Evolutionary conservation across 352 stramenopile species (phyloP).

Genomic region (Pythium plurisporium): DNA sequence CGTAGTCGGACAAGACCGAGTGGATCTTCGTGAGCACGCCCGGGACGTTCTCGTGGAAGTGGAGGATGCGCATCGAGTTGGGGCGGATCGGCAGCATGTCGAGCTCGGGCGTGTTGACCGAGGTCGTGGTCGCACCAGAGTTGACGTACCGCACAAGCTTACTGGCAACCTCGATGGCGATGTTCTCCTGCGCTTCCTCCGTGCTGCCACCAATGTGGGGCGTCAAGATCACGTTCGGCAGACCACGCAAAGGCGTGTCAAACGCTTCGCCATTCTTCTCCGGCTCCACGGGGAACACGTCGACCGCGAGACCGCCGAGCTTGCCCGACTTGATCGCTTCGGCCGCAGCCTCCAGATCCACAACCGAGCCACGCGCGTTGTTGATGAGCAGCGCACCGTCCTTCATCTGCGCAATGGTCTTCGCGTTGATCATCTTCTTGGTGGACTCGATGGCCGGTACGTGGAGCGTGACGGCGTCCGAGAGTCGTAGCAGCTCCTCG

Average conservation of each 20-base stretch:
- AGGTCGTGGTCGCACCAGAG: constrained; percentile 73
- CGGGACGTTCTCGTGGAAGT: constrained; percentile 85
- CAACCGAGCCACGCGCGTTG: constrained; percentile 92
- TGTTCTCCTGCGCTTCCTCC: constrained; percentile 93
- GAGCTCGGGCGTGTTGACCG: constrained; percentile 75
- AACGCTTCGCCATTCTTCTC: constrained; percentile 79
- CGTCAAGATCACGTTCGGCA: constrained; percentile 92
- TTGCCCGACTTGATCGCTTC: constrained; percentile 86
- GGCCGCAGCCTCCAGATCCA: constrained; percentile 92
- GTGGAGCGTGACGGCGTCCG: constrained; percentile 95
- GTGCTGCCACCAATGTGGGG: constrained; percentile 95
- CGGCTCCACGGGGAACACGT: constrained; percentile 90
- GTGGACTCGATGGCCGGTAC: constrained; percentile 92
- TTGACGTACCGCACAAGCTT: constrained; percentile 85
- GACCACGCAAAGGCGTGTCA: constrained; percentile 82
- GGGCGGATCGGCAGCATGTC: constrained; percentile 69
- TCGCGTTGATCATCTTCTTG: constrained; percentile 90
- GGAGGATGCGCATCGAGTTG: constrained; percentile 81
- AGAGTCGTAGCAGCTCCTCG: constrained; percentile 72
- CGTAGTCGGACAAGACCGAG: constrained; percentile 75
- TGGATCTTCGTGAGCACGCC: constrained; percentile 86
- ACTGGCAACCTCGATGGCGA: constrained; percentile 73
- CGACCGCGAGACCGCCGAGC: constrained; percentile 75
- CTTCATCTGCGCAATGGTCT: constrained; percentile 90
- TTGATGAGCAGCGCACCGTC: constrained; percentile 92